Percentiles rank a stretch among this genome's conserved stretches.
phyloP scores from a whole-genome alignment of 495 filamentous ascomycete species.

The Penicillium chermesinum region DNA sequence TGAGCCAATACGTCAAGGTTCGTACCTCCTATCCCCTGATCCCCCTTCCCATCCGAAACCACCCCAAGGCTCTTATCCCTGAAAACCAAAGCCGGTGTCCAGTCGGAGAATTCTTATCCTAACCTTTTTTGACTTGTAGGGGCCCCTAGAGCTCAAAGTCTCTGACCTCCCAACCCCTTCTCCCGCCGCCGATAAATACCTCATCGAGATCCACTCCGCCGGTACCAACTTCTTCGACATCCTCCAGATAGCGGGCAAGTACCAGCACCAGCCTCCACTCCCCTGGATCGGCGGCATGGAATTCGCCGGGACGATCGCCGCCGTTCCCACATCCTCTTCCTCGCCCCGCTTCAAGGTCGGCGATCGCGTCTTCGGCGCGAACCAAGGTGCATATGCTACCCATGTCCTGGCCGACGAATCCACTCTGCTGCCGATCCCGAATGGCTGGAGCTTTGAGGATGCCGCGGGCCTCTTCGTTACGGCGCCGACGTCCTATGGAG shows the following conservation, averaged over 20 bases:
- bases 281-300: conserved; percentile 87
- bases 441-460: conserved; percentile 75
- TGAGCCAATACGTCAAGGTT: conserved; percentile 80
- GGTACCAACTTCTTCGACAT: conserved; percentile 97
- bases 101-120: too few relatives aligned
- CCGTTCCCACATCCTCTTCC: conserved; percentile 49
- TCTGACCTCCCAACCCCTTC: conserved; percentile 65
- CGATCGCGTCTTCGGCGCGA: conserved; percentile 79
- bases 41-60: too few relatives aligned
- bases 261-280: conserved; percentile 63
- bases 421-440: conserved; percentile 65
- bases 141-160: conserved; percentile 72
- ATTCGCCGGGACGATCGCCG: conserved; percentile 73
- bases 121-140: too few relatives aligned
- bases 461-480: conserved; percentile 90
- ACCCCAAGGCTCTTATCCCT: neutral
- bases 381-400: conserved; percentile 82
- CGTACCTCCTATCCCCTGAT: conserved; percentile 5
- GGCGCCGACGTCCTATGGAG: conserved; percentile 84
- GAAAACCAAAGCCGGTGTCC: conserved; percentile 9
- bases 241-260: conserved; percentile 79
- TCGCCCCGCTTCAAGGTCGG: conserved; percentile 62
- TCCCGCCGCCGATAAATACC: conserved; percentile 68
- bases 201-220: conserved; percentile 81
- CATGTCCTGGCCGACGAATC: conserved; percentile 62